Evolutionary conservation across 1,139 yeast species (phyloP), one percentile per base, ranked within the genome.

Genomic region (Sugiyamaella sp.): DNA sequence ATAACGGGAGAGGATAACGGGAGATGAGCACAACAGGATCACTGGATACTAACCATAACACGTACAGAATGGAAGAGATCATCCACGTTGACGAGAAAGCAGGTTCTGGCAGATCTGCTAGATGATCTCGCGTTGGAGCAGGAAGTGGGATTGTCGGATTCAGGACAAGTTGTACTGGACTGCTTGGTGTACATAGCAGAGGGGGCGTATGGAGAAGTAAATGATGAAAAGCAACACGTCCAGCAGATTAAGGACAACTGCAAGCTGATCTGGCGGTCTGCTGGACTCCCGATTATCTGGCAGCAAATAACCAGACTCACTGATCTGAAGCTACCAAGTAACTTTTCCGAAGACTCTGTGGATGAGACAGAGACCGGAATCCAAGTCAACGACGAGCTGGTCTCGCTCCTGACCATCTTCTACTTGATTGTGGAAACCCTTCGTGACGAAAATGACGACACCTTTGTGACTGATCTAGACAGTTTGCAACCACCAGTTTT

Each of bases 381-480:
- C 9, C 52, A 41, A 1, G 25, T 53, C 2, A 68, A 72, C 1
- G 57, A 56, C 32, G 70, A 71, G 32, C 64, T 80, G 1, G 72
- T 73, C 57, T 70, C 74, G 49, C 61, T 79, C 0, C 68, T 84
- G 58, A 84, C 95, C 0, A 66, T 83, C 1, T 57, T 85, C 1
- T 86, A 81, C 64, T 73, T 84, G 51, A 65, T 80, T 51, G 59
- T 79, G 9, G 74, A 71, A 55, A 67, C 70, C 1, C 61, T 71
- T 27, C 52, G 78, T 12, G 60, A 60, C 12, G 57, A 58, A 51
- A 33, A 52, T 9, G 47, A 47, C 27, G 33, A 64, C 55, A 51
- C 49, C 43, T 60, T 70, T 41, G 57, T 67, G 57, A 54, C 61
- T 1, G 59, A 64, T 29, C 60, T 77, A 44, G 66, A 63, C 2